Percentiles rank a stretch among this genome's conserved stretches.
phyloP scores from a whole-genome alignment of 129 eudicot species.

The Dittrichia graveolens region DNA sequence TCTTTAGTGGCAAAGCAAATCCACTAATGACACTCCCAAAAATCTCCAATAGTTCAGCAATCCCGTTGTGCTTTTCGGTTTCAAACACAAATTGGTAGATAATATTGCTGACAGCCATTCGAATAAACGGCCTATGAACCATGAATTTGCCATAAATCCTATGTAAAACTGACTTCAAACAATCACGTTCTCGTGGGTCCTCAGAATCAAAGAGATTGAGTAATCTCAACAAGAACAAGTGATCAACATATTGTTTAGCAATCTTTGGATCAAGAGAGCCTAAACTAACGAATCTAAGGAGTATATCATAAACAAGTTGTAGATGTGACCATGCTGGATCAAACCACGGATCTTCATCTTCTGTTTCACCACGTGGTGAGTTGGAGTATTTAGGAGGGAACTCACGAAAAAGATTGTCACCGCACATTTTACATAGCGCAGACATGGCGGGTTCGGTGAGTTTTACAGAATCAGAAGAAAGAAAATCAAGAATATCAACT shows the following conservation, averaged over 20 bases:
- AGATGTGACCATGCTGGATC: slow-evolving; percentile 76
- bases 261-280: slow-evolving; percentile 53
- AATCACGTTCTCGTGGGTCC: slow-evolving; percentile 73
- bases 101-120: slow-evolving; percentile 62
- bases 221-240: slow-evolving; percentile 47
- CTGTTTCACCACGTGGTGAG: slow-evolving; percentile 48
- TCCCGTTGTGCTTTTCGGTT: slow-evolving; percentile 63
- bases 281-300: slow-evolving; percentile 53
- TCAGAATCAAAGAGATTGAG: slow-evolving; percentile 69
- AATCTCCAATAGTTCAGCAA: slow-evolving; percentile 70
- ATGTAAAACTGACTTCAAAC: slow-evolving; percentile 60
- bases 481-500: slow-evolving; percentile 59
- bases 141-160: slow-evolving; percentile 73
- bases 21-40: slow-evolving; percentile 82
- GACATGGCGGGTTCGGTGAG: slow-evolving; percentile 50
- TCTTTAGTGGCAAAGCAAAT: slow-evolving; percentile 68
- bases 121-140: slow-evolving; percentile 69
- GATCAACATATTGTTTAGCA: slow-evolving; percentile 54
- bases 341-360: slow-evolving; percentile 55
- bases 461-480: slow-evolving; percentile 51
- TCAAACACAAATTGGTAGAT: slow-evolving; percentile 59
- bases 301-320: slow-evolving; percentile 67
- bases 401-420: slow-evolving; percentile 56
- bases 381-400: slow-evolving; percentile 55
- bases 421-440: slow-evolving; percentile 66